These are phyloP conservation scores for Leishmania aethiopica DNA, from an alignment of 208 protist genomes.

Conservation along the genomic window DNA sequence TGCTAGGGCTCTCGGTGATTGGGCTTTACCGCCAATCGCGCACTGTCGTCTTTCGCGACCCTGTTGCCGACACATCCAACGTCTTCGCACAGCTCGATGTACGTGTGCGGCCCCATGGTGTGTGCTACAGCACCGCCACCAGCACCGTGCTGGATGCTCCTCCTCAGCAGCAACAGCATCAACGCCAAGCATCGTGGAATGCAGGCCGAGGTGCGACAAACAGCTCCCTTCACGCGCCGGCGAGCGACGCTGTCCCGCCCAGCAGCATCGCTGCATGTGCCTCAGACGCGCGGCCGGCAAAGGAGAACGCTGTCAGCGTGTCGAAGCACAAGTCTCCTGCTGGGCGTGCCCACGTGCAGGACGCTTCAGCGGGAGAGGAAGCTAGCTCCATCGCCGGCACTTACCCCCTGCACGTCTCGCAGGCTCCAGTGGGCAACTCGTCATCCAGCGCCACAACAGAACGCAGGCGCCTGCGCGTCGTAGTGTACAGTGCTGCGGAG, in stretches of 20 bases:
- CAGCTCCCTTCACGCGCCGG: neutral
- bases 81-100: constrained; percentile 39
- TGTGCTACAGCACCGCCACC: neutral
- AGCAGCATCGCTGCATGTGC: constrained; percentile 5
- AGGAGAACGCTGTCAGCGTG: neutral
- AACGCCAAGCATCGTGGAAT: neutral
- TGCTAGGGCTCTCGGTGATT: constrained; percentile 78
- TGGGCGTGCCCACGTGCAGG: no score
- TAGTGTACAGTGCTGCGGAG: constrained; percentile 58
- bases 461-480: constrained; percentile 50
- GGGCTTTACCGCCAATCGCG: constrained; percentile 74
- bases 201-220: neutral
- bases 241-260: constrained; percentile 6
- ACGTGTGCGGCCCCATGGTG: neutral
- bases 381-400: neutral
- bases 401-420: constrained; percentile 2
- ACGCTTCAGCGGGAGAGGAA: neutral
- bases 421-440: neutral
- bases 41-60: constrained; percentile 70
- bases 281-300: neutral
- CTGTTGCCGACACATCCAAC: constrained; percentile 51
- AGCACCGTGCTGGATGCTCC: neutral
- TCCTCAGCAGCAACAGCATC: neutral
- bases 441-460: neutral
- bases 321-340: neutral